Conservation (phyloP, 345 rosid genomes). For the Linum trigynum region DNA sequence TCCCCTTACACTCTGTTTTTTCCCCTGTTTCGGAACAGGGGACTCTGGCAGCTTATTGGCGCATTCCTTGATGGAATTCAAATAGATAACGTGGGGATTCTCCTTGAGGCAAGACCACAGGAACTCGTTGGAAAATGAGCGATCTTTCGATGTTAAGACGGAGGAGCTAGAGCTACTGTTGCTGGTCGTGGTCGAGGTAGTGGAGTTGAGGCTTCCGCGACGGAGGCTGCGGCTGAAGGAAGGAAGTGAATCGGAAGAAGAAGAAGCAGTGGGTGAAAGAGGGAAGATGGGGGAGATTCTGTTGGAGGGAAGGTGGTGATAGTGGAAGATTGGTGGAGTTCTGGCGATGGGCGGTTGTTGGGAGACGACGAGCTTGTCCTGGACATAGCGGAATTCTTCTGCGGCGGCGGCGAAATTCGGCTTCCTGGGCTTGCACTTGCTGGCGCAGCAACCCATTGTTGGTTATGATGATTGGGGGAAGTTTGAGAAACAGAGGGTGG, state of each 20-base stretch:
- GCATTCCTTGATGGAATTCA: constrained; percentile 48
- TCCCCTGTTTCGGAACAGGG: constrained; percentile 16
- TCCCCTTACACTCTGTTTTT: constrained; percentile 17
- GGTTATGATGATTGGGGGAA: not conserved
- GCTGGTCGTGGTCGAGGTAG: not conserved
- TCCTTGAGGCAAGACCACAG: constrained; percentile 68
- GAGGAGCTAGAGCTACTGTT: constrained; percentile 25
- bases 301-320: constrained; percentile 16
- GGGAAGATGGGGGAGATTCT: constrained; percentile 34
- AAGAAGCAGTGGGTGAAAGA: constrained; percentile 33
- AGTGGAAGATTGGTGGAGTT: constrained; percentile 13
- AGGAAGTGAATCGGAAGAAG: constrained; percentile 22
- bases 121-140: constrained; percentile 78
- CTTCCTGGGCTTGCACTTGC: constrained; percentile 55
- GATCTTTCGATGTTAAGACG: constrained; percentile 38
- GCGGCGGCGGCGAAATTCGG: constrained; percentile 1
- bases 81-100: constrained; percentile 57
- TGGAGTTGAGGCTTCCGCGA: no score
- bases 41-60: constrained; percentile 20
- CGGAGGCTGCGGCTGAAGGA: constrained; percentile 22
- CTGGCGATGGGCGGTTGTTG: constrained; percentile 13
- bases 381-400: constrained; percentile 33
- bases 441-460: constrained; percentile 73
- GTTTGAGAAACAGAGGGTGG: not conserved
- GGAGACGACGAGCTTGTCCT: constrained; percentile 55